Conservation (phyloP, 129 eudicot genomes). For the Helianthus annuus region HanXRQr2.0-SUNRISE NC_035437.2:106571802-106572301, state of each 20-base stretch:
- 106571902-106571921: conserved; percentile 88
- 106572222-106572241: too few species aligned
- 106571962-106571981: too few species aligned
- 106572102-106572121: too few species aligned
- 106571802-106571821: conserved; percentile 87
- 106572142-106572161: too few species aligned
- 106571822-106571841: conserved; percentile 55
- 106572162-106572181: too few species aligned
- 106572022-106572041: conserved; percentile 48
- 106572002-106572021: conserved; percentile 53
- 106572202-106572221: too few species aligned
- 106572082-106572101: too few species aligned
- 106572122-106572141: too few species aligned
- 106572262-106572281: too few species aligned
- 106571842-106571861: conserved; percentile 71
- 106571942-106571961: conserved; percentile 68
- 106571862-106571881: conserved; percentile 51
- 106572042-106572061: conserved; percentile 54
- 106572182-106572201: too few species aligned
- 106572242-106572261: too few species aligned
- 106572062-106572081: conserved; percentile 56
- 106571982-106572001: conserved; percentile 30
- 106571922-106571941: conserved; percentile 72
- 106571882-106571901: conserved; percentile 60
- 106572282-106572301: too few species aligned